These are phyloP conservation scores for Acmispon strigosus DNA, from an alignment of 306 rosid genomes.

Conservation along the genomic window DNA sequence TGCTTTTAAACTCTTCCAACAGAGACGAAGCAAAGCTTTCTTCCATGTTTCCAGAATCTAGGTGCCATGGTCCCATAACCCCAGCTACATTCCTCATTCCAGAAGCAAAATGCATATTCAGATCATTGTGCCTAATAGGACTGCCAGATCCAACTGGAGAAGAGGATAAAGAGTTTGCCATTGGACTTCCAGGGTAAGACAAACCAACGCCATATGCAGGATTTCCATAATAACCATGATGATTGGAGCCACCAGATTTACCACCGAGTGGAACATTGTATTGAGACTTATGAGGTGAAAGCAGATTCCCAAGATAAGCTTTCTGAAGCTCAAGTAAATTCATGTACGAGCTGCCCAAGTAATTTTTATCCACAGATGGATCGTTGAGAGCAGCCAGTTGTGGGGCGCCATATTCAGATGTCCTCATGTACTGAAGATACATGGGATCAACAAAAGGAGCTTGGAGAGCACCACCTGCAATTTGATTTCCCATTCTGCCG, in stretches of 20 bases:
- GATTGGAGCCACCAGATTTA: constrained; percentile 64
- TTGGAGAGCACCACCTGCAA: constrained; percentile 64
- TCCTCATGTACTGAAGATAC: constrained; percentile 77
- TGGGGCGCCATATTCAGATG: constrained; percentile 80
- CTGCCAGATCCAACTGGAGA: constrained; percentile 91
- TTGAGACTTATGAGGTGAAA: constrained; percentile 82
- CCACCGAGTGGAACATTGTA: constrained; percentile 56
- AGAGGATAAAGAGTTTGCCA: constrained; percentile 61
- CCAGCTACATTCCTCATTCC: constrained; percentile 79
- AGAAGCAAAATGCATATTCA: constrained; percentile 67
- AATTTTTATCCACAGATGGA: constrained; percentile 61
- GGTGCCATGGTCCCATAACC: constrained; percentile 83
- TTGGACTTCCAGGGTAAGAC: constrained; percentile 88
- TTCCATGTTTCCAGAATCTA: constrained; percentile 60
- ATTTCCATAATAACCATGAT: constrained; percentile 79
- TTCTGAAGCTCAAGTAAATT: constrained; percentile 80
- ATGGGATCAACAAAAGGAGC: constrained; percentile 77
- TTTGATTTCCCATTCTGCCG: constrained; percentile 67
- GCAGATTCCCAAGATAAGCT: constrained; percentile 65
- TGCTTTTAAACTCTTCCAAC: constrained; percentile 84
- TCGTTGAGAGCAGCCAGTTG: constrained; percentile 77
- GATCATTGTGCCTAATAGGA: constrained; percentile 80
- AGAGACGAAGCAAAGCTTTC: constrained; percentile 74
- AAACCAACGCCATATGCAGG: constrained; percentile 66
- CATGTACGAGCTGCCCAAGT: constrained; percentile 69